These are phyloP conservation scores for Betula pendula DNA, from an alignment of 306 rosid species.

Conservation along the genomic window DNA sequence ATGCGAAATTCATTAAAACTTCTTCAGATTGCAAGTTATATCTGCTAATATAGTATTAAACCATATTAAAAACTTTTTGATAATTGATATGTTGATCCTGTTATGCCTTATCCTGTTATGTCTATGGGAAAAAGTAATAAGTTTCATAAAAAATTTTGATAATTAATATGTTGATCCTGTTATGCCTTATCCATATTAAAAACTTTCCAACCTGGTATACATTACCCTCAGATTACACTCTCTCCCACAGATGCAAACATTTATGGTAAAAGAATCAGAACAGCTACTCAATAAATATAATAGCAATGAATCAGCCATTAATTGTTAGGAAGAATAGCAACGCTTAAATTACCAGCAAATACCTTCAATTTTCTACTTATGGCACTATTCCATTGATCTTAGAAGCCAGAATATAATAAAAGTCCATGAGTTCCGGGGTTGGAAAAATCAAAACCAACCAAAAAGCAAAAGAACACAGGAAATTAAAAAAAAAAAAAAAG, in stretches of 20 bases:
- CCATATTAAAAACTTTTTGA: not conserved
- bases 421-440: not conserved
- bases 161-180: not conserved
- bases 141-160: not conserved
- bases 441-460: conserved; percentile 13
- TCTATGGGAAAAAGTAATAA: not conserved
- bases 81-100: not conserved
- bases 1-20: not conserved
- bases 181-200: conserved; percentile 1
- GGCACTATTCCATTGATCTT: conserved; percentile 3
- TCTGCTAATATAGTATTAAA: not conserved
- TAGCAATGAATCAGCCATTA: not conserved
- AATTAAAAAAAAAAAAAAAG: not conserved
- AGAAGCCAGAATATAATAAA: not conserved
- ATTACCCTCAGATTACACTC: not conserved
- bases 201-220: not conserved
- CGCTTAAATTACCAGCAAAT: not conserved
- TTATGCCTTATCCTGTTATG: not conserved
- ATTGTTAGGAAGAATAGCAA: not conserved
- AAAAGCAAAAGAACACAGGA: not conserved
- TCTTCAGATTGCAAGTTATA: not conserved
- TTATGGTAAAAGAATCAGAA: not conserved
- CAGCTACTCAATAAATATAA: not conserved
- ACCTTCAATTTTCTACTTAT: conserved; percentile 2
- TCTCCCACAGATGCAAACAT: not conserved